phyloP scores from a whole-genome alignment of 2,329 filamentous ascomycete genomes.

The Verticillium isaacii region DNA sequence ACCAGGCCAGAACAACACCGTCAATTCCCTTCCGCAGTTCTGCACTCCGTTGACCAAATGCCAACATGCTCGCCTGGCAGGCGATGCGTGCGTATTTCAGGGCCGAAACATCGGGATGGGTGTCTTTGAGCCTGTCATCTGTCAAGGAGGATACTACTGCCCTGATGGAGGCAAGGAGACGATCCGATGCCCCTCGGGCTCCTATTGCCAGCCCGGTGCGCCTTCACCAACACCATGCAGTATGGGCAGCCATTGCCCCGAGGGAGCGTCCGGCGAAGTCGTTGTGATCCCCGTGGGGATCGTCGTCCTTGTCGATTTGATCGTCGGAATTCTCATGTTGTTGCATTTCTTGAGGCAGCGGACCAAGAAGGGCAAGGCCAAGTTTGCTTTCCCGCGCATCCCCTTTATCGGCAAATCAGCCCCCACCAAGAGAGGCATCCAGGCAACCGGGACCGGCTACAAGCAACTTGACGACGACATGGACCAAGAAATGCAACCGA shows the following conservation, averaged over 20 bases:
- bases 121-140: conserved; percentile 46
- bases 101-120: conserved; percentile 36
- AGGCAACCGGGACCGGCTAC: conserved; percentile 26
- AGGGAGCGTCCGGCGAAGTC: conserved; percentile 34
- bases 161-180: conserved; percentile 23
- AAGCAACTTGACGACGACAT: conserved; percentile 23
- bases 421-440: conserved; percentile 16
- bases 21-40: conserved; percentile 39
- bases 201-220: conserved; percentile 47
- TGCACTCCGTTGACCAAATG: conserved; percentile 34
- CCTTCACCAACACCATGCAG: conserved; percentile 41
- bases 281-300: conserved; percentile 37
- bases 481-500: conserved; percentile 30
- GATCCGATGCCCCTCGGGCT: conserved; percentile 38
- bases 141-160: conserved; percentile 44
- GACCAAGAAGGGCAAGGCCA: conserved; percentile 16
- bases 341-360: conserved; percentile 24
- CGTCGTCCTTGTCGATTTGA: conserved; percentile 38
- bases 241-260: conserved; percentile 39
- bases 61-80: conserved; percentile 28
- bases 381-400: background rate
- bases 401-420: conserved; percentile 7
- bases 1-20: conserved; percentile 37
- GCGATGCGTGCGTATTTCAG: conserved; percentile 23
- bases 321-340: conserved; percentile 28